Conservation (phyloP, 2,329 filamentous ascomycete species). For the Xylaria sp. region DNA sequence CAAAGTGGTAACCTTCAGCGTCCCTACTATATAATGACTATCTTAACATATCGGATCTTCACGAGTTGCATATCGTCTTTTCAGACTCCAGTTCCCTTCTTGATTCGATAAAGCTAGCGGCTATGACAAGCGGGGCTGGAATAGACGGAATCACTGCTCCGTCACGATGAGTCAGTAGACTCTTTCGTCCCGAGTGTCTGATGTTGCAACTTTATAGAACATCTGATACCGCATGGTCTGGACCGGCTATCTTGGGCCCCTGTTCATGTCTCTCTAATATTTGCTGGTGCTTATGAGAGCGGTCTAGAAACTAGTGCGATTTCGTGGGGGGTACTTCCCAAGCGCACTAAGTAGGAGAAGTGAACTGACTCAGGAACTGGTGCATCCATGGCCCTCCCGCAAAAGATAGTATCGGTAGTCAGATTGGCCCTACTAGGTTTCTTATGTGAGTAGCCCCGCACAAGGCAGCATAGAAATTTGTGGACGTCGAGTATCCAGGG, state of each 20-base stretch:
- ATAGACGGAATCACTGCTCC: no score
- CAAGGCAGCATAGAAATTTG: conserved; percentile 51
- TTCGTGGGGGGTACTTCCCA: neutral
- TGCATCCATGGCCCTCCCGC: conserved; percentile 52
- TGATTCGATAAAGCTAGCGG: no score
- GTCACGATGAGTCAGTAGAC: no score
- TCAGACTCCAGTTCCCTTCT: no score
- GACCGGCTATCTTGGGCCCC: neutral
- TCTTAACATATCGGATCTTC: no score
- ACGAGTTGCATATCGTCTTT: no score
- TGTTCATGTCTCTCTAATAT: neutral
- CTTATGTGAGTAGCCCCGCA: conserved; percentile 46
- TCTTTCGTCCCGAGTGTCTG: no score
- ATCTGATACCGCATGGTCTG: conserved; percentile 42
- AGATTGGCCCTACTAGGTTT: conserved; percentile 59
- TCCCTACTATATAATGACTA: no score
- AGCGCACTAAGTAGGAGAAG: neutral
- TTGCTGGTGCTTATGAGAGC: neutral
- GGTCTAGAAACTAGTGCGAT: neutral
- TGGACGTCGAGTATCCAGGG: conserved; percentile 56
- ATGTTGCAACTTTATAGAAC: conserved; percentile 45
- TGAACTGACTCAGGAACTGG: conserved; percentile 47
- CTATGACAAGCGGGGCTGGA: no score
- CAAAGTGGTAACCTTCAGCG: no score
- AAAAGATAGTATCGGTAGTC: conserved; percentile 53